phyloP scores from a whole-genome alignment of 2,329 filamentous ascomycete species.

The Eutypa lata region DNA sequence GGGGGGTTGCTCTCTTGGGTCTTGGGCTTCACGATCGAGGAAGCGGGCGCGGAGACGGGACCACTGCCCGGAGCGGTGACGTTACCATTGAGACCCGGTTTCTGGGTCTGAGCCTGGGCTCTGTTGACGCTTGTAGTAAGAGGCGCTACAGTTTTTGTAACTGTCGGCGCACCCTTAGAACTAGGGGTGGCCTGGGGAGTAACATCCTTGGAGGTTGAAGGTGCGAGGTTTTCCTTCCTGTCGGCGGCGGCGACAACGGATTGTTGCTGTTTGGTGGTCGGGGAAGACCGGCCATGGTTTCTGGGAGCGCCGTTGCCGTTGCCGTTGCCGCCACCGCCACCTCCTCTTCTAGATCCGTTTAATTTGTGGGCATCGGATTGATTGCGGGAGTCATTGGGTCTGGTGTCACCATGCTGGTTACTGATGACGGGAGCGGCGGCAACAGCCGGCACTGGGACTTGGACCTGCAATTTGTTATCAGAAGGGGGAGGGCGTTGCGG shows the following conservation, averaged over 20 bases:
- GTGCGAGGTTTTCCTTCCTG: conserved; percentile 4
- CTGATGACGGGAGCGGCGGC: conserved; percentile 13
- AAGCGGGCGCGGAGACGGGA: conserved; percentile 6
- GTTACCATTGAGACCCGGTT: conserved; percentile 28
- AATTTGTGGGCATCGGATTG: conserved; percentile 15
- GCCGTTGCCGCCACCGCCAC: no score
- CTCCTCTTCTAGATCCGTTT: conserved; percentile 12
- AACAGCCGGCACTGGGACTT: conserved; percentile 8
- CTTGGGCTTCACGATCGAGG: conserved; percentile 8
- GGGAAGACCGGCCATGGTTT: conserved; percentile 7
- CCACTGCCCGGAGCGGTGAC: conserved; percentile 8
- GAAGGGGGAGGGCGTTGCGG: conserved; percentile 5
- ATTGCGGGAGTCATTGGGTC: conserved; percentile 6
- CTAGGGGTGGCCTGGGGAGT: conserved; percentile 1
- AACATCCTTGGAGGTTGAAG: background rate
- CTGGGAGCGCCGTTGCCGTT: no score
- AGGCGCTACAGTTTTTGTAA: conserved; percentile 8
- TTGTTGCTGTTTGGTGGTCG: conserved; percentile 5
- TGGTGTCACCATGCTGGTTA: conserved; percentile 24
- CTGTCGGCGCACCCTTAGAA: conserved; percentile 9
- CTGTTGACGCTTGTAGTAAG: conserved; percentile 16
- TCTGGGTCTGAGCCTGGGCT: conserved; percentile 21
- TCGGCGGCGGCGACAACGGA: conserved; percentile 3
- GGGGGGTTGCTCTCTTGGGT: conserved; percentile 8
- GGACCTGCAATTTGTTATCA: background rate